phyloP scores from a whole-genome alignment of 225 moss, liverwort and hornwort genomes.

The Antitrichia curtipendula region DNA sequence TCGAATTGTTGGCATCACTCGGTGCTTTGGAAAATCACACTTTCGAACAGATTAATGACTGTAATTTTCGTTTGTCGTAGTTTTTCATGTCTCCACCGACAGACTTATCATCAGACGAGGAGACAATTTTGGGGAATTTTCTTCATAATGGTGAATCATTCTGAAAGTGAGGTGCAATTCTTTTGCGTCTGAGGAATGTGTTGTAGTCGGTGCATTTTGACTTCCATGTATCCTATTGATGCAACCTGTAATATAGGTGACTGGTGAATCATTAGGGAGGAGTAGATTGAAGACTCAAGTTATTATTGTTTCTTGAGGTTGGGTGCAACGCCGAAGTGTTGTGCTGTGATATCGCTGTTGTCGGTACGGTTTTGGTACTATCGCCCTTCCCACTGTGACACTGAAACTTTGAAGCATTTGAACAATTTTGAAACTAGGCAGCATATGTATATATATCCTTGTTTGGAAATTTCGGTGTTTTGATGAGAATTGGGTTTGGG shows the following conservation, averaged over 20 bases:
- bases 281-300: neutral
- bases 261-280: neutral
- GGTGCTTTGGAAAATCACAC: neutral
- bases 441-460: neutral
- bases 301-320: neutral
- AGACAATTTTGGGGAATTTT: neutral
- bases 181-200: neutral
- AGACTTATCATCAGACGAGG: neutral
- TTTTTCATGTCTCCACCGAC: neutral
- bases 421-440: neutral
- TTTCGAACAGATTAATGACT: neutral
- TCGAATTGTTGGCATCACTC: neutral
- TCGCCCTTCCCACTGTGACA: neutral
- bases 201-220: neutral
- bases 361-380: neutral
- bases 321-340: neutral
- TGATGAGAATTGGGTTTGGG: neutral
- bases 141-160: neutral
- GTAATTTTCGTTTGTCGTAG: neutral
- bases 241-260: neutral
- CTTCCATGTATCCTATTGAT: neutral
- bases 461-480: neutral
- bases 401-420: neutral
- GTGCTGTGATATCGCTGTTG: neutral
- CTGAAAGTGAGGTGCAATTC: neutral